phyloP scores from a whole-genome alignment of 495 filamentous ascomycete species.

The Annulohypoxylon bovei region DNA sequence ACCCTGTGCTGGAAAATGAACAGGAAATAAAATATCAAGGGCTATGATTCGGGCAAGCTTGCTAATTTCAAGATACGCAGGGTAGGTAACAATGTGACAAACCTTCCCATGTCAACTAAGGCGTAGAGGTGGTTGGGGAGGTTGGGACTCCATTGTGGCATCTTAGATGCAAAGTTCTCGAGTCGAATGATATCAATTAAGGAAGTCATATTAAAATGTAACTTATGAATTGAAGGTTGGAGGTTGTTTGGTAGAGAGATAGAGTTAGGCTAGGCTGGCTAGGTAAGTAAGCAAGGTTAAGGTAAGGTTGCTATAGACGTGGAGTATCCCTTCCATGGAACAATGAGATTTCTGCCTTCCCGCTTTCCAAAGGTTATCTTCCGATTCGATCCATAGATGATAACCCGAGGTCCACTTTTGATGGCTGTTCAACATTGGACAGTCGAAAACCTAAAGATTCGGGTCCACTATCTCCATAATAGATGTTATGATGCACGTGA shows the following conservation, averaged over 20 bases:
- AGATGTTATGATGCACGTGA: background rate
- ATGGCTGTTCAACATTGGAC: background rate
- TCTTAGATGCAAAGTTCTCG: conserved; percentile 59
- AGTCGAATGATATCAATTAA: conserved; percentile 57
- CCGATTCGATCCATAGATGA: conserved; percentile 2
- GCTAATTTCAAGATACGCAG: background rate
- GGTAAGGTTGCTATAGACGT: background rate
- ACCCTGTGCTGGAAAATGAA: background rate
- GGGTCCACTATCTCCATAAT: background rate
- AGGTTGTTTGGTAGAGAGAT: background rate
- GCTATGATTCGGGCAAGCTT: background rate
- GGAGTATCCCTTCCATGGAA: background rate
- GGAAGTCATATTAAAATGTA: conserved; percentile 36
- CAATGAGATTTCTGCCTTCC: background rate
- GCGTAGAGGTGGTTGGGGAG: conserved; percentile 60
- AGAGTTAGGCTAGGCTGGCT: background rate
- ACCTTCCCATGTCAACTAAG: conserved; percentile 82
- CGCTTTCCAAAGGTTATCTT: background rate
- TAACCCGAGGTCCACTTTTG: conserved; percentile 1
- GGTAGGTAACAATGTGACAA: conserved; percentile 35
- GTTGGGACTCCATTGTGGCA: conserved; percentile 57
- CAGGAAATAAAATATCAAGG: background rate
- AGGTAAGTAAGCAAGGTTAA: background rate
- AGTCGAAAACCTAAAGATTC: no score
- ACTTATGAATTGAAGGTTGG: background rate